phyloP scores from a whole-genome alignment of 2,329 filamentous ascomycete genomes.

The Colletotrichum euphorbiae region DNA sequence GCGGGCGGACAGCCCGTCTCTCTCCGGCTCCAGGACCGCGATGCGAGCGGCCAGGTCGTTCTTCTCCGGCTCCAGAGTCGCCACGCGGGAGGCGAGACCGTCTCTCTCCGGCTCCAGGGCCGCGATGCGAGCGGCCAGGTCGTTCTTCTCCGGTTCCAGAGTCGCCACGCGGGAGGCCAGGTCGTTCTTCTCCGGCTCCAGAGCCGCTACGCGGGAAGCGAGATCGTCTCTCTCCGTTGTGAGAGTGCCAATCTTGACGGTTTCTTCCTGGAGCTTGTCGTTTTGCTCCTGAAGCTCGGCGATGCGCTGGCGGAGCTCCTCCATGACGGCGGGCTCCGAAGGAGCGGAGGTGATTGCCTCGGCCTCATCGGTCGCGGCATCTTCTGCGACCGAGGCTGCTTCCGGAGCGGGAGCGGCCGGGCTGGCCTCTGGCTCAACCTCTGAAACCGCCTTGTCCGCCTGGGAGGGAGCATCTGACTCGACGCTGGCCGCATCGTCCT shows the following conservation, averaged over 20 bases:
- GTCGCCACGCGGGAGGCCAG: constrained; percentile 21
- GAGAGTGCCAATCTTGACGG: constrained; percentile 28
- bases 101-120: constrained; percentile 24
- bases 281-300: constrained; percentile 39
- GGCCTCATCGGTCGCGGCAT: constrained; percentile 10
- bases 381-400: constrained; percentile 1
- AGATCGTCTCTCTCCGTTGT: constrained; percentile 37
- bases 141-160: constrained; percentile 25
- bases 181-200: constrained; percentile 30
- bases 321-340: constrained; percentile 22
- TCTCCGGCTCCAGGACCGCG: constrained; percentile 22
- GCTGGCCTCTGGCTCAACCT: constrained; percentile 9
- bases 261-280: constrained; percentile 35
- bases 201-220: constrained; percentile 15
- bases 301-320: constrained; percentile 37
- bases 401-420: constrained; percentile 1
- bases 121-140: constrained; percentile 22
- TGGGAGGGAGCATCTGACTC: constrained; percentile 8
- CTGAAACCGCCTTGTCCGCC: constrained; percentile 1
- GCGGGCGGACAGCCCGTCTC: constrained; percentile 25
- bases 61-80: constrained; percentile 22
- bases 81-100: constrained; percentile 24
- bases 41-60: constrained; percentile 26
- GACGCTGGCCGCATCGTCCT: constrained; percentile 20
- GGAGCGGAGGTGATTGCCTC: constrained; percentile 17